Base-by-base conservation (phyloP, 768 basidiomycete genomes). In the Lentinula boryana region DNA sequence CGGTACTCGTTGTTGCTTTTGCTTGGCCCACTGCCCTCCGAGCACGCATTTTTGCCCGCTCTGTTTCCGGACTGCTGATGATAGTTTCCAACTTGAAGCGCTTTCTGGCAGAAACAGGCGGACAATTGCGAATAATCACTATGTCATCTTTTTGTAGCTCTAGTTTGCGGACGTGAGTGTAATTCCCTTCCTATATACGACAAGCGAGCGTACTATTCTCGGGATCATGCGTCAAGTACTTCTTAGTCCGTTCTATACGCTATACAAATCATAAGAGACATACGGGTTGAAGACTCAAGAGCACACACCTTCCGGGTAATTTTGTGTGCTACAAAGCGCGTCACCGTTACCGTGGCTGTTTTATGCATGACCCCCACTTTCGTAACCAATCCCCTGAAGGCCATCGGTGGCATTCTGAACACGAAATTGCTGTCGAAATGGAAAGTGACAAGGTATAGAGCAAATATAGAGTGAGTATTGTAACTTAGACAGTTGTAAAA, bases 281-380 rank as follows among this genome's bases (percentile, higher is more conserved):
- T 9, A 38, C 10, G n/a, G 32, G 35, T 36, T 44, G 41, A 57
- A 21, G 23, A 13, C 18, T 4, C 36, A 2, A 53, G 44, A 46
- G 49, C 55, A 69, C 78, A 65, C 64, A 91, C 91, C 80, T 93
- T 93, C 65, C 87, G 85, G 4, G 91, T 93, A 51, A 83, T 68
- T 62, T 82, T 81, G 68, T 93, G 90, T n/a, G 83, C 72, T 41
- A 88, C 78, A 77, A 80, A 84, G 60, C 91, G 82, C 23, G 87
- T 85, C 7, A 93, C 90, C 0, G 88, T 86, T 52, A 93, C 91
- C 0, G 92, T 93, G 13, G 82, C 91, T 0, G 91, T 93, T 70
- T 92, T 93, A 58, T 85, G 78, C 91, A 93, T 93, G 65, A 79
- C 83, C 8, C 92, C 91, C 21, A 83, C 87, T 71, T 90, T 93